Base-by-base conservation (phyloP, 306 rosid species). In the Corylus americana region DNA sequence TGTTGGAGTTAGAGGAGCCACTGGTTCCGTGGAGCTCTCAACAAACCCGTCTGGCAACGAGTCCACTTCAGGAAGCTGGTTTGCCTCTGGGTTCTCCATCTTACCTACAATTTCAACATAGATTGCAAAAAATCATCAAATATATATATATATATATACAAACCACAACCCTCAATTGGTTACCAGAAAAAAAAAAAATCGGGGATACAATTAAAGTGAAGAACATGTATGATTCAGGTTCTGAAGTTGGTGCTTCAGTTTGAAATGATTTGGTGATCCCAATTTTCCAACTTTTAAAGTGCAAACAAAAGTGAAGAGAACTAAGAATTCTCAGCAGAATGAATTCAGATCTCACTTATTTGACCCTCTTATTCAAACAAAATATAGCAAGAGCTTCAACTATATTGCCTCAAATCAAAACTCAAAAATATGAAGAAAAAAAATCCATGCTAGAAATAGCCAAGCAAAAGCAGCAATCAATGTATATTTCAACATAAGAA, bases 11-110 rank as follows among this genome's bases (percentile, higher is more conserved):
- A 86, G 58, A 78, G 98, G 93, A 51, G 92, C 89, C 77, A 80
- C 54, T 58, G 92, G 84, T 75, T 92, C 97, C 4, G 90, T 16
- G 48, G 90, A 74, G 81, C 95, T 88, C 70, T 91, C 98, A 72
- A 92, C 95, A 89, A 94, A 94, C 35, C 95, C 97, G 87, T 92
- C 97, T 18, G 97, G 95, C 89, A 92, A 79, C 53, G 98, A 85
- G 87, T 91, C 95, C 66, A 84, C 97, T 80, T 90, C 98, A 49
- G 97, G 98, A 86, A 89, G 98, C 82, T 92, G 97, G 83, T 89
- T 90, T 78, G 87, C 91, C 72, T 85, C 89, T 58, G 92, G 88
- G 85, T 89, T 91, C 86, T 90, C 90, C 97, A 92, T 94, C 78
- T 73, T 55, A 37, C 90, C 97, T 92, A 70, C 86, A 83, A 64